Percentiles rank a stretch among this genome's conserved stretches.
Evolutionary conservation across 2,329 filamentous ascomycete species (phyloP).

Genomic region (Hymenoscyphus albidus): DNA sequence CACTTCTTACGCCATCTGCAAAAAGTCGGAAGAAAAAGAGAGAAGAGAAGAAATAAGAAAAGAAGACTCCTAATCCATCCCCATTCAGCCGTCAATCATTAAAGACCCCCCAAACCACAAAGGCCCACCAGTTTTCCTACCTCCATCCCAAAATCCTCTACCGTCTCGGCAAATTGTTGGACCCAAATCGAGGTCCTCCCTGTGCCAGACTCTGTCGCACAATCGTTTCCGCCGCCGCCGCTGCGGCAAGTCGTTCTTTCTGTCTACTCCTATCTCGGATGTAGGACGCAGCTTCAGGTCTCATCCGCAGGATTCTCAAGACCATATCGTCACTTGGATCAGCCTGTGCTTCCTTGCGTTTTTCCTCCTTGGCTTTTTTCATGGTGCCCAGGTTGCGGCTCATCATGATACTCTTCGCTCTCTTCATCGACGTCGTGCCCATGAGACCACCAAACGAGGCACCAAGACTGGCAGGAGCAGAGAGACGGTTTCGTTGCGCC

Average conservation of each 20-base stretch:
- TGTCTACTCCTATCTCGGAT: constrained; percentile 87
- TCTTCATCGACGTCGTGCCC: constrained; percentile 64
- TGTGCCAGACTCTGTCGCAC: constrained; percentile 82
- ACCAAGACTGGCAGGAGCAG: constrained; percentile 57
- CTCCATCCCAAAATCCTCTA: background rate
- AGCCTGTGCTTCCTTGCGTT: constrained; percentile 89
- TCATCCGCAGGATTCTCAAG: constrained; percentile 87
- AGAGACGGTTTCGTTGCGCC: constrained; percentile 68
- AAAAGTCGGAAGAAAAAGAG: background rate
- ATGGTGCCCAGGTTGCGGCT: constrained; percentile 93
- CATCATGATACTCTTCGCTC: constrained; percentile 83
- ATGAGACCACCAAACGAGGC: constrained; percentile 54
- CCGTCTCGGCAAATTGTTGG: constrained; percentile 34
- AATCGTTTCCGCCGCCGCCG: constrained; percentile 88
- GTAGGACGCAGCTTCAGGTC: constrained; percentile 83
- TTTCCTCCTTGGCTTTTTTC: constrained; percentile 93
- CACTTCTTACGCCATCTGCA: constrained; percentile 3
- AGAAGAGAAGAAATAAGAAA: background rate
- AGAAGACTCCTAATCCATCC: background rate
- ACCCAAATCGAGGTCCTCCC: constrained; percentile 35
- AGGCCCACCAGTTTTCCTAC: background rate
- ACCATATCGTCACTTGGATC: constrained; percentile 99
- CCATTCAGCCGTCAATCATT: constrained; percentile 1
- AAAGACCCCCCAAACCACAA: background rate
- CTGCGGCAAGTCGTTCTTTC: constrained; percentile 86